A percentile compares a stretch with the other conserved stretches of the same genome.
These are phyloP conservation scores for Arthrobotrys iridis DNA, from an alignment of 2,329 filamentous ascomycete genomes.

Conservation along the genomic window DNA sequence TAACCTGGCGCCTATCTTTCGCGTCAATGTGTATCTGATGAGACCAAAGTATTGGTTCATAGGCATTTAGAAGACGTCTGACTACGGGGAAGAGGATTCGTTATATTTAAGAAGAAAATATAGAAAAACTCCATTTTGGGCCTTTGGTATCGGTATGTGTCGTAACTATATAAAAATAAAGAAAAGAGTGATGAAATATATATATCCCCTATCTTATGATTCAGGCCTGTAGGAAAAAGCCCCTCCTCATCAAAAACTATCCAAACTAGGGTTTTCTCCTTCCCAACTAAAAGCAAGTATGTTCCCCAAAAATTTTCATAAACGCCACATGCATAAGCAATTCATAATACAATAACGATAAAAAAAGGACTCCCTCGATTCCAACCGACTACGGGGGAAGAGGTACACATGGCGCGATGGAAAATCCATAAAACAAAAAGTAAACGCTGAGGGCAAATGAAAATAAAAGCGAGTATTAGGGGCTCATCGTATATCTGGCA, in stretches of 20 bases:
- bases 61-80: too few relatives aligned
- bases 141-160: conserved; percentile 15
- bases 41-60: too few relatives aligned
- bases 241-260: too few relatives aligned
- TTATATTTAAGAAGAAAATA: not conserved
- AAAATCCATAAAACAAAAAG: not conserved
- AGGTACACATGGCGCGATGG: conserved; percentile 7
- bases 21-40: too few relatives aligned
- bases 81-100: too few relatives aligned
- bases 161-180: not conserved
- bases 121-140: conserved; percentile 15
- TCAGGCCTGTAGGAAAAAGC: too few relatives aligned
- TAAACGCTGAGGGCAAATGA: not conserved
- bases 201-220: not conserved
- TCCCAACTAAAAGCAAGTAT: not conserved
- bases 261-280: too few relatives aligned
- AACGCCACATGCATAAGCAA: conserved; percentile 35
- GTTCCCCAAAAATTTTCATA: not conserved
- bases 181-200: not conserved
- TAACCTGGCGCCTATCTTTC: too few relatives aligned
- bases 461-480: conserved; percentile 14
- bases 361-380: conserved; percentile 21
- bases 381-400: conserved; percentile 12
- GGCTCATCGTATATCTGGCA: conserved; percentile 48
- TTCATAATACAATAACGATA: conserved; percentile 32